These are phyloP conservation scores for Phytophthora sp. DNA, from an alignment of 352 stramenopile species.

Conservation along the genomic window DNA sequence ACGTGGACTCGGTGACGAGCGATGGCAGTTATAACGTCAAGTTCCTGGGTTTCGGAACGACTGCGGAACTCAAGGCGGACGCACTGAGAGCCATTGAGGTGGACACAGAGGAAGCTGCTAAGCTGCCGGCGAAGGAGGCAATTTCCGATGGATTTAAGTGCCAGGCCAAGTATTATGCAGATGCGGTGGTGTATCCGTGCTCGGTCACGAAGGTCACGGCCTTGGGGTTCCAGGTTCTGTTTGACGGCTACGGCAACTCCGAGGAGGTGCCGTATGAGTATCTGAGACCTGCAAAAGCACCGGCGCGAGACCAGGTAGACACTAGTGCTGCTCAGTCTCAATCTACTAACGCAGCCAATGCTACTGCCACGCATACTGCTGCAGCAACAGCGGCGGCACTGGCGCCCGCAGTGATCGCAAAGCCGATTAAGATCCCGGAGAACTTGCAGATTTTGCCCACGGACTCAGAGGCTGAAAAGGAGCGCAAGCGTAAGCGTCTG, in stretches of 20 bases:
- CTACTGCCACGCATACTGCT: slow-evolving; percentile 10
- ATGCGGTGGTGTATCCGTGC: slow-evolving; percentile 78
- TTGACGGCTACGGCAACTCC: slow-evolving; percentile 89
- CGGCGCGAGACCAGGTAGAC: slow-evolving; percentile 9
- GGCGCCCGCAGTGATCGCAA: slow-evolving; percentile 60
- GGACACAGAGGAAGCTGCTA: slow-evolving; percentile 16
- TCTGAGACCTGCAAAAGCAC: slow-evolving; percentile 39
- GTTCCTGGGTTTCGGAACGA: slow-evolving; percentile 76
- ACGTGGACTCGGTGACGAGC: slow-evolving; percentile 61
- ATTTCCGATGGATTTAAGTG: slow-evolving; percentile 72
- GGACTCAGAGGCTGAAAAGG: slow-evolving; percentile 86
- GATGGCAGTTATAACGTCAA: slow-evolving; percentile 71
- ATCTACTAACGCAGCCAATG: slow-evolving; percentile 27
- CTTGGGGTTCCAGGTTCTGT: slow-evolving; percentile 86
- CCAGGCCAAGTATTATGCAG: slow-evolving; percentile 82
- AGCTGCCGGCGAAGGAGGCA: slow-evolving; percentile 40
- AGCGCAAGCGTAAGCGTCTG: slow-evolving; percentile 84
- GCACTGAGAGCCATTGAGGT: slow-evolving; percentile 55
- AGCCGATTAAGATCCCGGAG: slow-evolving; percentile 87
- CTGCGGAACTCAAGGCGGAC: slow-evolving; percentile 48
- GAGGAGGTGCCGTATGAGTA: slow-evolving; percentile 93
- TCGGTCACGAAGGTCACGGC: slow-evolving; percentile 67
- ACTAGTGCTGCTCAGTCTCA: slow-evolving; percentile 13
- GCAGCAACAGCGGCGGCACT: slow-evolving; percentile 30
- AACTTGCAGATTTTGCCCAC: slow-evolving; percentile 84